These are phyloP conservation scores for Floccularia luteovirens DNA, from an alignment of 768 basidiomycete species.

Conservation along the genomic window DNA sequence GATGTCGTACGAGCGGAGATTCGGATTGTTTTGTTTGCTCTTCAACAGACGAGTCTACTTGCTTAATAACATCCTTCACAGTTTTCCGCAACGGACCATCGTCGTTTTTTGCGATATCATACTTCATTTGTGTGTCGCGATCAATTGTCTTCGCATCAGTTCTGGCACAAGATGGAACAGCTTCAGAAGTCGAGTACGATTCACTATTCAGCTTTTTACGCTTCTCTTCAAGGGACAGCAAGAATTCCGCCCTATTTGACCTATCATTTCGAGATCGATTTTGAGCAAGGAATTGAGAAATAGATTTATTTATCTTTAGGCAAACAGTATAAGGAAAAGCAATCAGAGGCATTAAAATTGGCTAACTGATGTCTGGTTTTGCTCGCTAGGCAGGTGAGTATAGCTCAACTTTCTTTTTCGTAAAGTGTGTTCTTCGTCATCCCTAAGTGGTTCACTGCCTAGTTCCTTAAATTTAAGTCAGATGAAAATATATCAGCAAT, in stretches of 20 bases:
- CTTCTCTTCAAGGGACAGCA: constrained; percentile 51
- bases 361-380: constrained; percentile 40
- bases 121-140: constrained; percentile 76
- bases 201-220: constrained; percentile 31
- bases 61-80: constrained; percentile 21
- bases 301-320: constrained; percentile 56
- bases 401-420: constrained; percentile 70
- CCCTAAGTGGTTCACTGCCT: constrained; percentile 5
- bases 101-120: constrained; percentile 81
- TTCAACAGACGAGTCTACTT: constrained; percentile 4
- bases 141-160: constrained; percentile 65
- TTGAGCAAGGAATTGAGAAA: constrained; percentile 63
- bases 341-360: no score
- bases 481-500: constrained; percentile 5
- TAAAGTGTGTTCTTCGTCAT: constrained; percentile 21
- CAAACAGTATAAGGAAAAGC: no score
- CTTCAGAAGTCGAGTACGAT: constrained; percentile 9
- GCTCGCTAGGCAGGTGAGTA: constrained; percentile 38
- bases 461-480: constrained; percentile 10
- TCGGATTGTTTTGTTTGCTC: constrained; percentile 12
- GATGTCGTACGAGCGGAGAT: constrained; percentile 40
- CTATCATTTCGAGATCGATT: constrained; percentile 68
- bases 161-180: constrained; percentile 57
- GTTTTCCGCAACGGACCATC: constrained; percentile 69
- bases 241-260: constrained; percentile 73